Evolutionary conservation across 208 protist genomes (phyloP).

Genomic region (Crithidia expoeki): DNA sequence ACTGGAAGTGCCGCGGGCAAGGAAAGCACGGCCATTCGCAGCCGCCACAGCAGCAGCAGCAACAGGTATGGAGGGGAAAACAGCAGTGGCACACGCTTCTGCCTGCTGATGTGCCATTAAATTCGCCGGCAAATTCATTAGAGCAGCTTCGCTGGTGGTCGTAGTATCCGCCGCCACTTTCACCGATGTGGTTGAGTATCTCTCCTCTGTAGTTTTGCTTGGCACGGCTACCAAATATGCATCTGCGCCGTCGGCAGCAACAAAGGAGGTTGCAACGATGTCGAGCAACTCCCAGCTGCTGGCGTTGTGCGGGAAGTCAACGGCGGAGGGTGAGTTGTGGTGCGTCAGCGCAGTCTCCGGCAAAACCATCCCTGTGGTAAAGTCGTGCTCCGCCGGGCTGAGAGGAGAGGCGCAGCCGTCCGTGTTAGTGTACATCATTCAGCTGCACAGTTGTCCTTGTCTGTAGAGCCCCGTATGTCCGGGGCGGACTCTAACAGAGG

Average conservation of each 20-base stretch:
- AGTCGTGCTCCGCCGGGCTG: constrained; percentile 15
- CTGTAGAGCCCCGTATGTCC: background rate
- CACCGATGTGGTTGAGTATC: too few relatives aligned
- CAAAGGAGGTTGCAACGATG: background rate
- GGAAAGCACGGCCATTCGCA: background rate
- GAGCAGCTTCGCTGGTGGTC: too few relatives aligned
- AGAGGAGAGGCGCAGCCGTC: background rate
- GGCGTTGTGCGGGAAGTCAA: constrained; percentile 9
- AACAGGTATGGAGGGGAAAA: background rate
- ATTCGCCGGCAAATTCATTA: too few relatives aligned
- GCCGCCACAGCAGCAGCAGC: background rate
- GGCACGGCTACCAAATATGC: too few relatives aligned
- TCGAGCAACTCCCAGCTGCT: constrained; percentile 36
- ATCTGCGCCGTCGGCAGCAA: background rate
- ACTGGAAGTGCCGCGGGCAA: background rate
- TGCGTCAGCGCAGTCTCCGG: background rate
- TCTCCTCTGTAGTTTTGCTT: too few relatives aligned
- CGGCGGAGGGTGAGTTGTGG: background rate
- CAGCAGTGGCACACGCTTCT: too few relatives aligned
- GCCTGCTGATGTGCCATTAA: too few relatives aligned
- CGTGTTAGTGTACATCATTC: background rate
- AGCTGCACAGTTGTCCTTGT: too few relatives aligned
- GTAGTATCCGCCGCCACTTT: too few relatives aligned
- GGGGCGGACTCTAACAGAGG: too few relatives aligned
- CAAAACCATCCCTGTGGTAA: constrained; percentile 10